phyloP scores from a whole-genome alignment of 768 basidiomycete genomes.

The Lactifluus pinguis region DNA sequence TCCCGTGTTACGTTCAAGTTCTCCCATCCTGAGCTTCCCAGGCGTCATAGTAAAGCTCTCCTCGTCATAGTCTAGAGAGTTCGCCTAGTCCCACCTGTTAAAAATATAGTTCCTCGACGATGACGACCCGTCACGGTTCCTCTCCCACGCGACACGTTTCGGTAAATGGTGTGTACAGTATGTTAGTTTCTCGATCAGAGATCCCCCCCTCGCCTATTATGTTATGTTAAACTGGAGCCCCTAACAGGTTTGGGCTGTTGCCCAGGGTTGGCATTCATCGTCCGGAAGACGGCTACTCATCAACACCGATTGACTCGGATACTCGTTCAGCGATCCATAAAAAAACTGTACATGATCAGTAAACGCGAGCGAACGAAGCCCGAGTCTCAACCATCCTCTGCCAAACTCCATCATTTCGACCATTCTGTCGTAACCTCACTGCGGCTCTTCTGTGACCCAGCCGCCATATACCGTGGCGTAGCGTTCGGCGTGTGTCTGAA shows the following conservation, averaged over 20 bases:
- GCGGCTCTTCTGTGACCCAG: no score
- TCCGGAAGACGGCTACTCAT: neutral
- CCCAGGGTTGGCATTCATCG: constrained; percentile 48
- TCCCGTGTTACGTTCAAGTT: no score
- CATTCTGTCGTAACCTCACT: no score
- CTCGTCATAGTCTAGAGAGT: constrained; percentile 64
- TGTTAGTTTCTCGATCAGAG: constrained; percentile 13
- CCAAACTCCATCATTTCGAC: constrained; percentile 75
- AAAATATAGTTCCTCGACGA: constrained; percentile 49
- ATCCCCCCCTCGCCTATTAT: neutral
- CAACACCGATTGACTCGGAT: constrained; percentile 19
- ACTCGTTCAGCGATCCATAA: neutral
- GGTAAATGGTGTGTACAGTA: no score
- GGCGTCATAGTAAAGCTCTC: constrained; percentile 37
- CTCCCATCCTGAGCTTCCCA: no score
- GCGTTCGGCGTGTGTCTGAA: no score
- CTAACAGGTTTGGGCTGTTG: constrained; percentile 51
- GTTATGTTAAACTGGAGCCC: constrained; percentile 12
- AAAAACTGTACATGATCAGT: no score
- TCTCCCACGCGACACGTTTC: constrained; percentile 48
- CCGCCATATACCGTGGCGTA: no score
- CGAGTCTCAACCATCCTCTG: constrained; percentile 65
- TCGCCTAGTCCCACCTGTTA: constrained; percentile 72
- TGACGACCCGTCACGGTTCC: constrained; percentile 36
- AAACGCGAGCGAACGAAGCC: no score